Evolutionary conservation across 306 rosid genomes (phyloP).

Genomic region (Morella rubra): DNA sequence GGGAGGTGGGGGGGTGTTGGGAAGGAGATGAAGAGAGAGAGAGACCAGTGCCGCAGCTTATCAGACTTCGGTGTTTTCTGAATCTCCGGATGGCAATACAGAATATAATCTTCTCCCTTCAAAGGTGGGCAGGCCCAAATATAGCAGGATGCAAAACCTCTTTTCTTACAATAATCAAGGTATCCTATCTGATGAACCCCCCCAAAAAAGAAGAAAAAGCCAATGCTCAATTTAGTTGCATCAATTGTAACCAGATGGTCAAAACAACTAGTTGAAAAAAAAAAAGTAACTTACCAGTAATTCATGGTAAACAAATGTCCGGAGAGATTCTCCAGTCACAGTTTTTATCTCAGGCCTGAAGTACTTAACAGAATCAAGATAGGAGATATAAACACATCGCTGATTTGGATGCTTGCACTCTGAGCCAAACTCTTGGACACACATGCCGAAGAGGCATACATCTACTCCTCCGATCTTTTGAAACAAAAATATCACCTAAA

Average conservation of each 20-base stretch:
- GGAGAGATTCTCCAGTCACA: conserved; percentile 90
- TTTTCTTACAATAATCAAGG: conserved; percentile 92
- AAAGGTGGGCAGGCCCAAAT: conserved; percentile 99
- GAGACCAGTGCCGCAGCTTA: conserved; percentile 98
- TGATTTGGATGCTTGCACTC: conserved; percentile 88
- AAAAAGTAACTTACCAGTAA: conserved; percentile 58
- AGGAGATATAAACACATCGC: conserved; percentile 96
- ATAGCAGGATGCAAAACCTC: conserved; percentile 97
- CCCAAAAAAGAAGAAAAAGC: conserved; percentile 2
- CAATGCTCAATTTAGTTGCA: conserved; percentile 12
- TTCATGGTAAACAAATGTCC: conserved; percentile 97
- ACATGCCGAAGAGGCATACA: conserved; percentile 98
- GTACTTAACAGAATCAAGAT: conserved; percentile 96
- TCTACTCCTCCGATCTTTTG: conserved; percentile 99
- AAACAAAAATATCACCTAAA: conserved; percentile 83
- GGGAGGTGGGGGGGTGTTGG: conserved; percentile 4
- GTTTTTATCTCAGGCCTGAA: conserved; percentile 92
- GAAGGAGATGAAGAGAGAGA: conserved; percentile 21
- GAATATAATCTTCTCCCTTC: conserved; percentile 99
- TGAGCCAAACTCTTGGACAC: conserved; percentile 98
- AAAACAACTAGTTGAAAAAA: no score
- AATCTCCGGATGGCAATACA: conserved; percentile 98
- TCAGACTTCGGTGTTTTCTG: conserved; percentile 99
- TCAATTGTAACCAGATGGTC: no score
- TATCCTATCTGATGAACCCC: conserved; percentile 66